Conservation (phyloP, 192 early-diverging fungal genomes). For the Coemansia sp. region DNA sequence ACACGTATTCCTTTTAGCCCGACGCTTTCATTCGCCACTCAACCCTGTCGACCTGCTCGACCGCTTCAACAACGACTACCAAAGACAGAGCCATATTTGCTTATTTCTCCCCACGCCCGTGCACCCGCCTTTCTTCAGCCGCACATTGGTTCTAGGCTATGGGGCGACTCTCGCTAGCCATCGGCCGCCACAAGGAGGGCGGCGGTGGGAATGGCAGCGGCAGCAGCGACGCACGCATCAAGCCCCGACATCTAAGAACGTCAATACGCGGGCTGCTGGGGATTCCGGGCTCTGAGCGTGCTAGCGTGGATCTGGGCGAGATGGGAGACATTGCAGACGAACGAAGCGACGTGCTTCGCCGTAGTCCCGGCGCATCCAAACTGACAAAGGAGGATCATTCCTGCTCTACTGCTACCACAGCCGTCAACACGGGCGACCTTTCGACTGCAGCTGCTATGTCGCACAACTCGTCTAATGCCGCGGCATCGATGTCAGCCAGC, state of each 20-base stretch:
- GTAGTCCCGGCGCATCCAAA: conserved; percentile 3
- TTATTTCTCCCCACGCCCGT: background rate
- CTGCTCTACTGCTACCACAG: conserved; percentile 2
- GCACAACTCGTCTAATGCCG: background rate
- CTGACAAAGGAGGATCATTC: background rate
- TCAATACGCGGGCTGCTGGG: conserved; percentile 49
- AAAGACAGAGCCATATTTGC: conserved; percentile 6
- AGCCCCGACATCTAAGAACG: conserved; percentile 35
- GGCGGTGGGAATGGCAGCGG: background rate
- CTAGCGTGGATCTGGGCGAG: conserved; percentile 51
- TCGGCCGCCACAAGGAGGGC: conserved; percentile 41
- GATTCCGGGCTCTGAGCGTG: conserved; percentile 28
- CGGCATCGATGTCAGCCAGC: background rate
- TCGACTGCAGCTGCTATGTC: background rate
- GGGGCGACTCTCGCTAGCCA: conserved; percentile 48
- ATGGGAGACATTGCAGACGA: conserved; percentile 19
- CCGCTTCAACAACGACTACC: background rate
- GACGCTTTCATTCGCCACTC: background rate
- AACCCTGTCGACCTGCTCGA: conserved; percentile 4
- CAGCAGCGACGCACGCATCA: conserved; percentile 20
- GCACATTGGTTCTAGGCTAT: conserved; percentile 11
- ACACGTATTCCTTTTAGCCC: background rate
- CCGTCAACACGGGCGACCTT: background rate
- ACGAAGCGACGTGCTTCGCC: conserved; percentile 2
- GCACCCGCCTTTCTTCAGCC: background rate